phyloP scores from a whole-genome alignment of 2,329 filamentous ascomycete species.

The Hypoxylon sp. region DNA sequence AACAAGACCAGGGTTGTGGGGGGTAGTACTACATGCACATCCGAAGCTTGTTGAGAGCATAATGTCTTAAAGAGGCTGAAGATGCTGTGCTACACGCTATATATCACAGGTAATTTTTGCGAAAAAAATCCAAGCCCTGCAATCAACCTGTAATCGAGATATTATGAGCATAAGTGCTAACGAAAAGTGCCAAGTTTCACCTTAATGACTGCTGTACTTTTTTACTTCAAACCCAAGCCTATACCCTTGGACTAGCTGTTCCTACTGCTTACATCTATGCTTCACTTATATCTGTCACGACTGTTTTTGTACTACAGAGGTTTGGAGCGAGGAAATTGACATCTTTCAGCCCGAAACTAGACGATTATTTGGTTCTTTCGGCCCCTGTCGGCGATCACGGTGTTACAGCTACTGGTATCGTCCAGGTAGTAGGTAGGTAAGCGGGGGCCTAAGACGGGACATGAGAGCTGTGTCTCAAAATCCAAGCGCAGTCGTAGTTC shows the following conservation, averaged over 20 bases:
- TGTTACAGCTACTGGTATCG: neutral
- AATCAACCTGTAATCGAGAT: too few species aligned
- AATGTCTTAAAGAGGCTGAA: too few species aligned
- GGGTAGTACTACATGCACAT: too few species aligned
- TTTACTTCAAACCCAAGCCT: neutral
- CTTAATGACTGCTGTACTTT: neutral
- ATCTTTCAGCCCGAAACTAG: neutral
- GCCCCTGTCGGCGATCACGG: neutral
- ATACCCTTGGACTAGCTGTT: neutral
- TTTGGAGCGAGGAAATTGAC: slow-evolving; percentile 1
- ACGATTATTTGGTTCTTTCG: slow-evolving; percentile 2
- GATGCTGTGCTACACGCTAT: too few species aligned
- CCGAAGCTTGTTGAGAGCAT: too few species aligned
- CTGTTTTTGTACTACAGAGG: neutral
- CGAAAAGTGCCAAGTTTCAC: neutral
- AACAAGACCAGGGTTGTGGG: too few species aligned
- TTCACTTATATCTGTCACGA: neutral
- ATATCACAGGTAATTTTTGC: too few species aligned
- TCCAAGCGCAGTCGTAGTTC: neutral
- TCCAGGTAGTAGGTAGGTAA: neutral
- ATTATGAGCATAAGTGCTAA: too few species aligned
- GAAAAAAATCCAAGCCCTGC: too few species aligned
- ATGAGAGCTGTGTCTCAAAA: neutral
- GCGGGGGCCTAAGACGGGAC: neutral
- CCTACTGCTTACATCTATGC: neutral